Evolutionary conservation across 306 rosid genomes (phyloP).

Genomic region (Dalbergia cochinchinensis): DNA sequence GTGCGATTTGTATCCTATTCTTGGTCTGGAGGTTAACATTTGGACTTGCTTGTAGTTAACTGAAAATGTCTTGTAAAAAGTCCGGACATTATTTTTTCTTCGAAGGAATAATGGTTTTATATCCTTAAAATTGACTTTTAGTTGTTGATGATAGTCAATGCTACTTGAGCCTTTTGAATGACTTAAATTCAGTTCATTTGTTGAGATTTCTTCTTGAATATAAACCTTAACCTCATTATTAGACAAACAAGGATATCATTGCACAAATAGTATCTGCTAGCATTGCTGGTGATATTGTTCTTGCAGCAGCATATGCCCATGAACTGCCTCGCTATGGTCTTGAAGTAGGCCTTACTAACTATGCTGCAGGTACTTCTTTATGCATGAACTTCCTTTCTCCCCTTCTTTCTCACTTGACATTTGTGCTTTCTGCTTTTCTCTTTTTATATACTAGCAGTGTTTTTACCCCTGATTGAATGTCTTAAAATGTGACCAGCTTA

Average conservation of each 20-base stretch:
- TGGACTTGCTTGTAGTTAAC: background rate
- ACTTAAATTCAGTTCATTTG: background rate
- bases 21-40: background rate
- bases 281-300: constrained; percentile 75
- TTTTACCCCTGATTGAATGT: background rate
- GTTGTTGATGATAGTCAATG: background rate
- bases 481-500: constrained; percentile 63
- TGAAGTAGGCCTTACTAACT: constrained; percentile 87
- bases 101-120: background rate
- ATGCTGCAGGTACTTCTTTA: constrained; percentile 81
- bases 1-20: constrained; percentile 76
- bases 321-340: constrained; percentile 87
- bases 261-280: constrained; percentile 85
- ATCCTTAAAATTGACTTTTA: background rate
- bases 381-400: background rate
- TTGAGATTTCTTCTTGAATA: background rate
- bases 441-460: too few species aligned
- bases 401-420: too few species aligned
- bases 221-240: background rate
- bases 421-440: background rate
- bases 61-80: background rate
- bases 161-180: background rate
- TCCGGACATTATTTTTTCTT: background rate
- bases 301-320: constrained; percentile 70
- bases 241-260: constrained; percentile 65